Conservation (phyloP, 345 rosid genomes). For the Toxicodendron radicans region DNA sequence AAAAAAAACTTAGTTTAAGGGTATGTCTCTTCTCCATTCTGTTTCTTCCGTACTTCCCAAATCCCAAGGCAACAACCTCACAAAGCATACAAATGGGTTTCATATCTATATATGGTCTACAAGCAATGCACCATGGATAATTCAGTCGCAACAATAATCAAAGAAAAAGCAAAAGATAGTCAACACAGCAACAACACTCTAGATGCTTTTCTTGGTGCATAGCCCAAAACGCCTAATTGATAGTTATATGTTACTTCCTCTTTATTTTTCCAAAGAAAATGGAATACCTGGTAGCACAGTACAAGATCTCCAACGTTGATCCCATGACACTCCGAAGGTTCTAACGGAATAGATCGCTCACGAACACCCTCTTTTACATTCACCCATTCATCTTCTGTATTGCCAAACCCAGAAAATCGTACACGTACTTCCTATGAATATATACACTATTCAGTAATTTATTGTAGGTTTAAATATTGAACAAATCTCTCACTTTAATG, state of each 20-base stretch:
- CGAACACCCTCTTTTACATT: slow-evolving; percentile 57
- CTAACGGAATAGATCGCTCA: slow-evolving; percentile 79
- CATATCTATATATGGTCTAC: neutral
- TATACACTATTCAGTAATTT: neutral
- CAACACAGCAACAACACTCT: neutral
- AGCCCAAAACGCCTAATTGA: too few species aligned
- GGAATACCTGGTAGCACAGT: slow-evolving; percentile 69
- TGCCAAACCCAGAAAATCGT: slow-evolving; percentile 66
- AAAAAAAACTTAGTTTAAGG: neutral
- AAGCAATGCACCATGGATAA: neutral
- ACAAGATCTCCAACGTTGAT: slow-evolving; percentile 69
- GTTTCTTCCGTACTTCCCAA: neutral
- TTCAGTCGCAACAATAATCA: neutral
- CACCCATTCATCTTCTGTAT: slow-evolving; percentile 87
- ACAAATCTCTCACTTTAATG: neutral
- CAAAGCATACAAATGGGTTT: neutral
- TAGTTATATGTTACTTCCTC: too few species aligned
- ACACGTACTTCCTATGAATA: slow-evolving; percentile 77
- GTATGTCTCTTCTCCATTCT: neutral
- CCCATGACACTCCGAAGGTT: slow-evolving; percentile 69
- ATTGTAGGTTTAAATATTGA: neutral
- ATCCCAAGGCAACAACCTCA: neutral
- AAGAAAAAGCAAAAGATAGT: neutral
- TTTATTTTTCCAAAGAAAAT: neutral
- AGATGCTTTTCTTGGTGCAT: neutral